These are phyloP conservation scores for Neurospora africana DNA, from an alignment of 495 filamentous ascomycete species.

Conservation along the genomic window DNA sequence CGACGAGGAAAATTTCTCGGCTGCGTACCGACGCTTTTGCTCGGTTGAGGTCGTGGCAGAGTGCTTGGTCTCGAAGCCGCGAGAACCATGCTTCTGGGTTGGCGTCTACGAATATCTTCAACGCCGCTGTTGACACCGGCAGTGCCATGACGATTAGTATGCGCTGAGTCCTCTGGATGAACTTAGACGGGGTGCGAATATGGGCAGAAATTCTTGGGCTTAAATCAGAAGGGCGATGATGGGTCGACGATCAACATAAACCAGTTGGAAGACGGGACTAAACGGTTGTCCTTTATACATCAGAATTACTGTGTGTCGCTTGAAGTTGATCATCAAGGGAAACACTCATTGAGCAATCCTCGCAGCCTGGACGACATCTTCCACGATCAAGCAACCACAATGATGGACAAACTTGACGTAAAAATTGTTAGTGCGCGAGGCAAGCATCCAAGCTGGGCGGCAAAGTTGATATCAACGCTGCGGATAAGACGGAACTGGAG, in stretches of 20 bases:
- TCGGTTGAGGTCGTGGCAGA: not conserved
- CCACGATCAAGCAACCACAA: not conserved
- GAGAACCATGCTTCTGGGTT: not conserved
- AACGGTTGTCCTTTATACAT: not conserved
- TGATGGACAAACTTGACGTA: not conserved
- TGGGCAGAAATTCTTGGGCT: not conserved
- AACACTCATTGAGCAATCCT: not conserved
- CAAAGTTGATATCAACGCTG: not conserved
- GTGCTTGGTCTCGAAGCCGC: not conserved
- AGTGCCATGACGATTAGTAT: not conserved
- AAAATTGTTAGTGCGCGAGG: not conserved
- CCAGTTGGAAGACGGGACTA: not conserved
- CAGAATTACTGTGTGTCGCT: not conserved
- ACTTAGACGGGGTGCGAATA: not conserved
- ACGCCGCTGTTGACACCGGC: not conserved
- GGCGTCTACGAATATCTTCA: not conserved
- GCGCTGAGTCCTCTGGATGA: not conserved
- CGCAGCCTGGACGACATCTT: not conserved
- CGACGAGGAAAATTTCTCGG: not conserved
- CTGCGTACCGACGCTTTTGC: not conserved
- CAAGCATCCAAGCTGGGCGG: not conserved
- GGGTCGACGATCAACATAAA: not conserved
- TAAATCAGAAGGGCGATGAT: not conserved
- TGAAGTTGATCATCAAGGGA: not conserved
- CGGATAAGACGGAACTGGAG: not conserved